These are phyloP conservation scores for Gelatoporia subvermispora DNA, from an alignment of 768 basidiomycete genomes.

Conservation along the genomic window DNA sequence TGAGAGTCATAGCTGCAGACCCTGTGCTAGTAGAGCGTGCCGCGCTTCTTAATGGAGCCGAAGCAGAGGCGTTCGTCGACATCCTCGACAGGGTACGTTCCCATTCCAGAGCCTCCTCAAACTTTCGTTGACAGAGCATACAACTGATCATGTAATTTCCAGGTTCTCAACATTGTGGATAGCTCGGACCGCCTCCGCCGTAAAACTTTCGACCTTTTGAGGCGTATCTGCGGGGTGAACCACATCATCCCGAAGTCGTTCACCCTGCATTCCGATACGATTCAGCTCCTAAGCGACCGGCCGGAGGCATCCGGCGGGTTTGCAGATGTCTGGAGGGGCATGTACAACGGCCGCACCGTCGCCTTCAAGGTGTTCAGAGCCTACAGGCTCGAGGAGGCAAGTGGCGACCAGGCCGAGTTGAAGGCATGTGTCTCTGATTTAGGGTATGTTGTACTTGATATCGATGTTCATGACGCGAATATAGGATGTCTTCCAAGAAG, in stretches of 20 bases:
- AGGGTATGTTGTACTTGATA: no score
- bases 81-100: not conserved
- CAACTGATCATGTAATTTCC: not conserved
- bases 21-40: no score
- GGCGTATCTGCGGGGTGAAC: conserved; percentile 1
- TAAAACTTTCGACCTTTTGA: not conserved
- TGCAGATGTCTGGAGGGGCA: conserved; percentile 11
- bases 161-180: not conserved
- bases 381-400: not conserved
- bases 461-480: not conserved
- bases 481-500: conserved; percentile 7
- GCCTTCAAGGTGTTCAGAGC: not conserved
- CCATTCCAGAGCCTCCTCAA: no score
- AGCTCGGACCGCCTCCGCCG: not conserved
- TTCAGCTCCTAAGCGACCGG: not conserved
- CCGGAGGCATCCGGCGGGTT: conserved; percentile 7
- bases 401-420: not conserved
- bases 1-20: no score
- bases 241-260: not conserved
- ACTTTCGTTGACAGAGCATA: not conserved
- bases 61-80: no score
- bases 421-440: not conserved
- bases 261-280: not conserved
- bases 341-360: not conserved
- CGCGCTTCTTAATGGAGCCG: no score